Conservation (phyloP, 2,329 filamentous ascomycete genomes). For the Aspergillus sp. region DNA sequence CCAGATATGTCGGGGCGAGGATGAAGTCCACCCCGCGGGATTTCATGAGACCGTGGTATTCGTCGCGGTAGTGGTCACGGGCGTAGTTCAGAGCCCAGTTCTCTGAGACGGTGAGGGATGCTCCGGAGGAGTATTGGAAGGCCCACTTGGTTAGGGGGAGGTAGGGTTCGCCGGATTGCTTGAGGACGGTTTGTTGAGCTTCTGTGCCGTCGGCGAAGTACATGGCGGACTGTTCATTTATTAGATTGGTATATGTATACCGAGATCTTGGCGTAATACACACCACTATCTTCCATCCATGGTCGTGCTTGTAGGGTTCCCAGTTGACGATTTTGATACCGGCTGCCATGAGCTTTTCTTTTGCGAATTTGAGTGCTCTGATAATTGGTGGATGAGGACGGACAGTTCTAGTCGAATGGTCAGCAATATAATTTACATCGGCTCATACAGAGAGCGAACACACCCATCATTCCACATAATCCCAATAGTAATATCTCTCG, state of each 20-base stretch:
- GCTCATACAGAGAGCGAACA: neutral
- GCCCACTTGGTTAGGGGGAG: constrained; percentile 40
- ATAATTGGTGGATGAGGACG: constrained; percentile 59
- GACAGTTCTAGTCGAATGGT: constrained; percentile 40
- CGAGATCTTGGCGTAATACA: constrained; percentile 1
- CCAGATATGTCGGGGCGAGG: constrained; percentile 22
- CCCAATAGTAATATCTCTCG: constrained; percentile 38
- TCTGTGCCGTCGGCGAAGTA: constrained; percentile 45
- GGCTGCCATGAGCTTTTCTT: constrained; percentile 32
- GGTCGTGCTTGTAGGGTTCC: constrained; percentile 28
- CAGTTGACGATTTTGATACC: constrained; percentile 38
- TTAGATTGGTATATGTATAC: constrained; percentile 16
- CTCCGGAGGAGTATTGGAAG: constrained; percentile 17
- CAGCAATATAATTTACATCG: neutral
- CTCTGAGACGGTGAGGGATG: constrained; percentile 20
- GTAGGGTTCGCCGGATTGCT: constrained; percentile 39
- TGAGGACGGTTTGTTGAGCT: constrained; percentile 26
- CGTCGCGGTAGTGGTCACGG: constrained; percentile 23
- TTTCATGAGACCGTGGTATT: constrained; percentile 27
- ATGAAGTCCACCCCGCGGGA: constrained; percentile 25
- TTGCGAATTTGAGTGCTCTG: constrained; percentile 27
- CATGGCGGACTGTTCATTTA: constrained; percentile 28
- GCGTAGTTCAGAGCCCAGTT: constrained; percentile 21
- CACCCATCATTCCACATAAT: constrained; percentile 59
- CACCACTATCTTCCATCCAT: constrained; percentile 32